Evolutionary conservation across 2,329 filamentous ascomycete species (phyloP).

Genomic region (Penicillium sp.): DNA sequence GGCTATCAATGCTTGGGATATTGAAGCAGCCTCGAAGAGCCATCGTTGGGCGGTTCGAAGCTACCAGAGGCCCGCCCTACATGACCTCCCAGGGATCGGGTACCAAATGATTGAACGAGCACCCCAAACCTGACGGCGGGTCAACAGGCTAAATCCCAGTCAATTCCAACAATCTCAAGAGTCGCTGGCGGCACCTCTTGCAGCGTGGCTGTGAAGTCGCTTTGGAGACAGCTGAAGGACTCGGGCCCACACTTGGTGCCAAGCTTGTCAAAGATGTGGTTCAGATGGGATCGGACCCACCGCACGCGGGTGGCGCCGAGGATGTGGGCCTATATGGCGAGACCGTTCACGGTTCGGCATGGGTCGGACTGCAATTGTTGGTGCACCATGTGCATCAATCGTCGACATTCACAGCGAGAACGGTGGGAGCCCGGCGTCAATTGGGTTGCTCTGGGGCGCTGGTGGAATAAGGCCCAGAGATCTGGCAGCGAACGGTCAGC

Average conservation of each 20-base stretch:
- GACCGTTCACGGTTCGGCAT: neutral
- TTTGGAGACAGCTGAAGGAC: neutral
- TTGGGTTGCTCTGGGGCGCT: neutral
- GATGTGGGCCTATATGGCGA: neutral
- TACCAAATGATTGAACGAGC: no score
- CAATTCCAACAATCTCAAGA: neutral
- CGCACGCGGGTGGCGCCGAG: slow-evolving; percentile 2
- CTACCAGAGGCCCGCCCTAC: no score
- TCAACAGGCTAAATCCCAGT: no score
- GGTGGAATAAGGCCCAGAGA: neutral
- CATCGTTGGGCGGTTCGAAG: no score
- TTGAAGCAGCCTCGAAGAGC: no score
- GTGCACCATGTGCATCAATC: neutral
- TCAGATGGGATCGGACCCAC: slow-evolving; percentile 1
- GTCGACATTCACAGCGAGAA: neutral
- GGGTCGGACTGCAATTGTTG: neutral
- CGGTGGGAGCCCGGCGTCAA: neutral
- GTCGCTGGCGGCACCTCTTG: neutral
- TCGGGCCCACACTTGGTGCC: neutral
- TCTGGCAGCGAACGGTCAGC: neutral
- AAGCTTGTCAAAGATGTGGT: neutral
- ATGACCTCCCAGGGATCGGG: no score
- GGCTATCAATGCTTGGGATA: no score
- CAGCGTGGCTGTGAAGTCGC: neutral
- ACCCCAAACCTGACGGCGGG: no score